Evolutionary conservation across 1,284 basidiomycete genomes (phyloP).

Genomic region (Cryptococcus hybrid): DNA sequence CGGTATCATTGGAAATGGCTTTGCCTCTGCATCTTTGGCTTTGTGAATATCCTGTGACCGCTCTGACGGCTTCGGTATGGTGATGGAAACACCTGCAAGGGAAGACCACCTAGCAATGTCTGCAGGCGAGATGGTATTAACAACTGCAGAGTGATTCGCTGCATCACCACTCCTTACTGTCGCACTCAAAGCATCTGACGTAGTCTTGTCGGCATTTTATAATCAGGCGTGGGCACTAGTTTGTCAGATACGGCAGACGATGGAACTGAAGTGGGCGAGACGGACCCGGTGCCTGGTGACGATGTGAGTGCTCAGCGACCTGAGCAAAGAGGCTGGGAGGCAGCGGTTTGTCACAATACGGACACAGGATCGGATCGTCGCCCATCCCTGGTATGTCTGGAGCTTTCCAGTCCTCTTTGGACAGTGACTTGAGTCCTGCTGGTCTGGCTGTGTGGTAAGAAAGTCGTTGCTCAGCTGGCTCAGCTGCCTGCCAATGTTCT

Average conservation of each 20-base stretch:
- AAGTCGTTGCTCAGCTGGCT: conserved; percentile 28
- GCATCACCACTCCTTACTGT: conserved; percentile 29
- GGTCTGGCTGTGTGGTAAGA: conserved; percentile 6
- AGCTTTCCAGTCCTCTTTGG: not conserved
- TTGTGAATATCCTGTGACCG: no score
- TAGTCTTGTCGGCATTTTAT: conserved; percentile 1
- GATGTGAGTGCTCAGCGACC: not conserved
- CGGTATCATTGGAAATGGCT: conserved; percentile 29
- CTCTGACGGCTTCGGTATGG: no score
- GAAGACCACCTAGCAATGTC: conserved; percentile 37
- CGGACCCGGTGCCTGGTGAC: no score
- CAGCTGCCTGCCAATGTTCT: conserved; percentile 28
- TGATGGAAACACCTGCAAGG: conserved; percentile 8
- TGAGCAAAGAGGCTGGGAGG: conserved; percentile 28
- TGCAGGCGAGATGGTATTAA: conserved; percentile 22
- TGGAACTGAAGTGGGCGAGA: no score
- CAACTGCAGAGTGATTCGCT: conserved; percentile 25
- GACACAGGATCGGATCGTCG: conserved; percentile 40
- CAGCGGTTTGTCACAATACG: conserved; percentile 41
- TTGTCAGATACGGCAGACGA: no score
- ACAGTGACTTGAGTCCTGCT: not conserved
- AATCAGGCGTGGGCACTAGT: no score
- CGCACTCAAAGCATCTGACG: conserved; percentile 15
- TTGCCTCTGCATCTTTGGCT: conserved; percentile 4
- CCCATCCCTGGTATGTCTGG: conserved; percentile 30